A percentile compares a stretch with the other conserved stretches of the same genome.
These are phyloP conservation scores for Fusarium clavum DNA, from an alignment of 2,329 filamentous ascomycete genomes.

Conservation along the genomic window DNA sequence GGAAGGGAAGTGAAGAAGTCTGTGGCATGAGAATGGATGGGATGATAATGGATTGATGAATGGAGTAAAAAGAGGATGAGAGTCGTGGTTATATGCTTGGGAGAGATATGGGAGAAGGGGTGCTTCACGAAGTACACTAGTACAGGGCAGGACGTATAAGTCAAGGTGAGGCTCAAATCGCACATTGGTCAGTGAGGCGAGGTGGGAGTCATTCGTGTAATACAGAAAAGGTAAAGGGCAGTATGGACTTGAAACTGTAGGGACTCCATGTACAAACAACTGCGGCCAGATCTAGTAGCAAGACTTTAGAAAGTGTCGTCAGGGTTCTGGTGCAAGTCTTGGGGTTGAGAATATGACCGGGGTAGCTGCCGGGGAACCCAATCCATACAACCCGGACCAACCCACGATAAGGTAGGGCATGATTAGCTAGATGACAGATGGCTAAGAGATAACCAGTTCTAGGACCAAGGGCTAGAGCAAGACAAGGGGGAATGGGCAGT, in stretches of 20 bases:
- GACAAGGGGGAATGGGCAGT: conserved; percentile 17
- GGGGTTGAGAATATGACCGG: conserved; percentile 31
- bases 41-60: background rate
- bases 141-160: conserved; percentile 21
- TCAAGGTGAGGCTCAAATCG: conserved; percentile 46
- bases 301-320: conserved; percentile 37
- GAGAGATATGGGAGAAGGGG: conserved; percentile 12
- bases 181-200: conserved; percentile 48
- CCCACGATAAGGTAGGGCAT: conserved; percentile 30
- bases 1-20: conserved; percentile 19
- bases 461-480: conserved; percentile 21
- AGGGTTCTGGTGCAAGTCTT: conserved; percentile 44
- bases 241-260: conserved; percentile 39
- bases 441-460: conserved; percentile 20
- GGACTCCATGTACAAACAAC: conserved; percentile 22
- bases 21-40: conserved; percentile 35
- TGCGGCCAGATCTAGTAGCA: conserved; percentile 17
- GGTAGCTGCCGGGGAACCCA: conserved; percentile 34
- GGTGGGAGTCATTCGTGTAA: conserved; percentile 38
- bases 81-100: conserved; percentile 31
- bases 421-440: conserved; percentile 24
- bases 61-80: conserved; percentile 5
- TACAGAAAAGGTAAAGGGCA: conserved; percentile 33
- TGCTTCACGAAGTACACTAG: conserved; percentile 1
- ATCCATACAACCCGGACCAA: conserved; percentile 25